A percentile compares a stretch with the other conserved stretches of the same genome.
Conservation (phyloP, 192 early-diverging fungal species). For the Gonapodya prolifera region DNA sequence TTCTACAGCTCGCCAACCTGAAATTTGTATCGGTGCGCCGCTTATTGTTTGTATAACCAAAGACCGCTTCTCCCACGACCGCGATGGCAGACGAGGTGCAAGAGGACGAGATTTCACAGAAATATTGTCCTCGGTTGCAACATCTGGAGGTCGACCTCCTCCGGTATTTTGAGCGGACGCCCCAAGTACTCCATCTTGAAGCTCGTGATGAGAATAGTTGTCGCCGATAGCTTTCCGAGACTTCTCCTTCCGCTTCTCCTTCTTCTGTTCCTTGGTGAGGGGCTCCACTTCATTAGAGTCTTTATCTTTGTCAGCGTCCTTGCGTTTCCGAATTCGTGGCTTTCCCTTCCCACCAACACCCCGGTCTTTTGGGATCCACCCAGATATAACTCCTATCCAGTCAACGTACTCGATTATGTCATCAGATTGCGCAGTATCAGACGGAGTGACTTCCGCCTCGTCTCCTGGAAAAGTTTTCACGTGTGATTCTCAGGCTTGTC, state of each 20-base stretch:
- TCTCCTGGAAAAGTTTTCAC: not conserved
- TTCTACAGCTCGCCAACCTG: not conserved
- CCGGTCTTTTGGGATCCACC: not conserved
- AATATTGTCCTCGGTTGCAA: too few species aligned
- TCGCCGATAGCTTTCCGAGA: not conserved
- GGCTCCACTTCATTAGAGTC: not conserved
- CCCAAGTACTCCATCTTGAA: too few species aligned
- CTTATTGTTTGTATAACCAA: not conserved
- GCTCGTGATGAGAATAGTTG: too few species aligned
- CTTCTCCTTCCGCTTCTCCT: not conserved
- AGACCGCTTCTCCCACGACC: not conserved
- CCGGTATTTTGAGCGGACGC: too few species aligned
- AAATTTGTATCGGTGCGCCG: not conserved
- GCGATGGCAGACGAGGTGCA: not conserved
- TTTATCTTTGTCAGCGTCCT: not conserved
- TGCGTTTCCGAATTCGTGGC: not conserved
- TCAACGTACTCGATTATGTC: not conserved
- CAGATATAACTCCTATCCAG: not conserved
- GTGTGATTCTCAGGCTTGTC: too few species aligned
- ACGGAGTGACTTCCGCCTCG: not conserved
- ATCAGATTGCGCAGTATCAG: not conserved
- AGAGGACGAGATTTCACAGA: too few species aligned
- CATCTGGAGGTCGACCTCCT: too few species aligned
- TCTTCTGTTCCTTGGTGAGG: not conserved
- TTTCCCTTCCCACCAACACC: not conserved